Percentiles rank a stretch among this genome's conserved stretches.
phyloP scores from a whole-genome alignment of 805 yeast species.

The Saccharomycopsis fodiens region DNA sequence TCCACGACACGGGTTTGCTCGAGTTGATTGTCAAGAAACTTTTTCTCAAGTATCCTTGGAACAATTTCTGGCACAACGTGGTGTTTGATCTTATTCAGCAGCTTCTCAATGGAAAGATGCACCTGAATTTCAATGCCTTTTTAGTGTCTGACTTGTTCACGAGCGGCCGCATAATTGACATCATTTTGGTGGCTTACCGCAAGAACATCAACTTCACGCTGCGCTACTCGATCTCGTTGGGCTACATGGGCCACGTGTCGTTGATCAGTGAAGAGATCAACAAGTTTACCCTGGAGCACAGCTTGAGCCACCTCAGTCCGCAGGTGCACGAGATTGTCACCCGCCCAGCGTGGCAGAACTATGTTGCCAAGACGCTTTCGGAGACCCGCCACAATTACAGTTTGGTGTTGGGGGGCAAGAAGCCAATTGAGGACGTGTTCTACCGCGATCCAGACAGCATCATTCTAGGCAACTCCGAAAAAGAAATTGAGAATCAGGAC shows the following conservation, averaged over 20 bases:
- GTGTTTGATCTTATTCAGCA: conserved; percentile 96
- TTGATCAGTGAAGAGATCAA: conserved; percentile 20
- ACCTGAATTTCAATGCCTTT: conserved; percentile 77
- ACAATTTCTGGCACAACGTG: conserved; percentile 93
- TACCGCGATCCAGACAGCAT: conserved; percentile 16
- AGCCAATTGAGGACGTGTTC: conserved; percentile 6
- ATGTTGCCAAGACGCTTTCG: conserved; percentile 9
- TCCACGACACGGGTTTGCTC: conserved; percentile 67
- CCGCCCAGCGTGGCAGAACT: conserved; percentile 13
- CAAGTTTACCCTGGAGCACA: conserved; percentile 11
- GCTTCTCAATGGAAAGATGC: conserved; percentile 79
- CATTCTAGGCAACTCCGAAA: conserved; percentile 13
- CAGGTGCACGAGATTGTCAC: conserved; percentile 3
- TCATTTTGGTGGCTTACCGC: conserved; percentile 11
- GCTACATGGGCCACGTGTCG: conserved; percentile 80
- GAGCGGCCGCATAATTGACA: conserved; percentile 7
- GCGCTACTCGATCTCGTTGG: conserved; percentile 28
- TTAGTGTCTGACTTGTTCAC: conserved; percentile 46
- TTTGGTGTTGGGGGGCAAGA: conserved; percentile 16
- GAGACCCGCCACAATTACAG: conserved; percentile 14
- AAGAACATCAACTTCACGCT: conserved; percentile 7
- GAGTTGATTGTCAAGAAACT: conserved; percentile 65
- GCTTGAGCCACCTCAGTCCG: conserved; percentile 9
- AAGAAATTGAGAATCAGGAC: conserved; percentile 17
- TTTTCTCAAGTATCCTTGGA: conserved; percentile 81